These are phyloP conservation scores for Suhomyces wounanorum DNA, from an alignment of 1,139 yeast genomes.

Conservation along the genomic window DNA sequence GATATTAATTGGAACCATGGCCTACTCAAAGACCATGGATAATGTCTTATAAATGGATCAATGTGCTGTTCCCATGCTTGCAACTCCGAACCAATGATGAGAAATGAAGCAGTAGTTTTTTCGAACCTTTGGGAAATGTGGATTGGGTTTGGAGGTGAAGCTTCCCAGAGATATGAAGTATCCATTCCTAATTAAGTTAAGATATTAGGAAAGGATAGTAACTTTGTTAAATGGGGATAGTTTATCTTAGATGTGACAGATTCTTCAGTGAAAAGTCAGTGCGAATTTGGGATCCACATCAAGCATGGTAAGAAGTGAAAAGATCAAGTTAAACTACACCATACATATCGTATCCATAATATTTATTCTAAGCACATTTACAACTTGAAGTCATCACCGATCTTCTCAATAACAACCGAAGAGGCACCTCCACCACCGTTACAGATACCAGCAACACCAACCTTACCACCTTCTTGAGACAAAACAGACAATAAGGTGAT, in stretches of 20 bases:
- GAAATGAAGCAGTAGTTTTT: conserved; percentile 4
- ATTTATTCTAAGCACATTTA: conserved; percentile 10
- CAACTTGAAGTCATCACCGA: conserved; percentile 27
- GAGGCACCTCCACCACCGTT: conserved; percentile 99
- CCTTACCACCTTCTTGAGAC: conserved; percentile 79
- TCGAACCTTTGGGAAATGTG: conserved; percentile 6
- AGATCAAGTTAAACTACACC: not conserved
- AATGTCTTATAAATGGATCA: conserved; percentile 40
- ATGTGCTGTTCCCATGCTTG: conserved; percentile 20
- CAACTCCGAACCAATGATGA: conserved; percentile 7
- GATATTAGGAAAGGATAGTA: no score
- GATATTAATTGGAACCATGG: conserved; percentile 6
- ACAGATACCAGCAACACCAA: conserved; percentile 94
- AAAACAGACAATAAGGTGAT: conserved; percentile 80
- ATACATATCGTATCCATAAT: not conserved
- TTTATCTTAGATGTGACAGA: no score
- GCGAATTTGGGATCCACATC: not conserved
- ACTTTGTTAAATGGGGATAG: no score
- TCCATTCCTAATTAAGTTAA: not conserved
- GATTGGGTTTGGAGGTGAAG: conserved; percentile 8
- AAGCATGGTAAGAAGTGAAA: no score
- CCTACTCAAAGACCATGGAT: conserved; percentile 33
- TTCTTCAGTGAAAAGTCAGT: not conserved
- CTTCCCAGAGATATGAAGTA: conserved; percentile 9
- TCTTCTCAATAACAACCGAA: conserved; percentile 68